These are phyloP conservation scores for Volvariella surrecta DNA, from an alignment of 1,284 basidiomycete species.

Conservation along the genomic window DNA sequence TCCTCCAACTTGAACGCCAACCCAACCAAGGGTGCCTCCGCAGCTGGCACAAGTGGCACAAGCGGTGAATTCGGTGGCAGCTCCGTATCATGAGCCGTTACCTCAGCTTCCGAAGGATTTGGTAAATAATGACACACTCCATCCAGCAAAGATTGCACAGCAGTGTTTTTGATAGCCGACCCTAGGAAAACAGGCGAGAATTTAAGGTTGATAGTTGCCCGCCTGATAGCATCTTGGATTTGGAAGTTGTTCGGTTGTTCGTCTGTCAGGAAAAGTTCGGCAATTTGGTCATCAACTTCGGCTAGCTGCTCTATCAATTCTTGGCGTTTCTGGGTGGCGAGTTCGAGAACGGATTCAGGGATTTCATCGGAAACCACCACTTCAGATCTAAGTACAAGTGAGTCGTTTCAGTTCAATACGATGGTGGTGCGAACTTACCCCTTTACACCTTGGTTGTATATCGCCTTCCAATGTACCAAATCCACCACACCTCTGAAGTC, in stretches of 20 bases:
- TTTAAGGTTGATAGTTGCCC: slow-evolving; percentile 81
- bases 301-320: slow-evolving; percentile 95
- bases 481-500: slow-evolving; percentile 90
- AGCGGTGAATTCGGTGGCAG: slow-evolving; percentile 59
- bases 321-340: slow-evolving; percentile 76
- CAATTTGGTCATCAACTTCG: slow-evolving; percentile 93
- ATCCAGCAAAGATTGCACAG: slow-evolving; percentile 90
- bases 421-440: slow-evolving; percentile 49
- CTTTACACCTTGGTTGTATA: slow-evolving; percentile 94
- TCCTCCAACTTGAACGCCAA: slow-evolving; percentile 99
- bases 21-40: slow-evolving; percentile 84
- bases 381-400: slow-evolving; percentile 42
- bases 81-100: slow-evolving; percentile 79
- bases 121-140: slow-evolving; percentile 96
- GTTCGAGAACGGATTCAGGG: slow-evolving; percentile 62
- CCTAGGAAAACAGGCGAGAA: slow-evolving; percentile 98
- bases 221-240: slow-evolving; percentile 81
- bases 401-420: slow-evolving; percentile 4
- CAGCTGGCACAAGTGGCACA: slow-evolving; percentile 73
- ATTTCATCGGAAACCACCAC: slow-evolving; percentile 88
- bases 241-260: slow-evolving; percentile 66
- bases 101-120: slow-evolving; percentile 71
- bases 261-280: slow-evolving; percentile 89
- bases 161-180: slow-evolving; percentile 97
- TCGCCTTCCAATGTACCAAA: slow-evolving; percentile 89